phyloP scores from a whole-genome alignment of 148 eudicot genomes.

The Linanthus parryae region DNA sequence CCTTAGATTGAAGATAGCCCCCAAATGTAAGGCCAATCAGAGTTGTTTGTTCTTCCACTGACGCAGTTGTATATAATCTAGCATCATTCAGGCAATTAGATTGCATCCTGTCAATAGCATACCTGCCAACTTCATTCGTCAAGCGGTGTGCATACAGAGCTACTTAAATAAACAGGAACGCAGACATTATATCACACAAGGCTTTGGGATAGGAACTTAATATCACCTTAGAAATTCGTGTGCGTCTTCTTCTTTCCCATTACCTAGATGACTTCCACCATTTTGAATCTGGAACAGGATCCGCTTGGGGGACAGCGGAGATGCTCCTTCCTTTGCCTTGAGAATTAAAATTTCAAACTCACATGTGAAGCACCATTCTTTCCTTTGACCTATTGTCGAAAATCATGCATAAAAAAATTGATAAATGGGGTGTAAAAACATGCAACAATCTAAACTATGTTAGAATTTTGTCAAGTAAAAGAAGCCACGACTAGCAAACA shows the following conservation, averaged over 20 bases:
- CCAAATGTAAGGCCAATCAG: constrained; percentile 85
- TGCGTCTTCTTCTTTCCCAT: constrained; percentile 88
- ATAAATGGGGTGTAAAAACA: background rate
- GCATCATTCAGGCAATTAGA: constrained; percentile 62
- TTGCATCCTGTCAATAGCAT: constrained; percentile 72
- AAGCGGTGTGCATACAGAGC: background rate
- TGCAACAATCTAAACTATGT: background rate
- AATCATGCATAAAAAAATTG: constrained; percentile 3
- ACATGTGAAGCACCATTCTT: constrained; percentile 84
- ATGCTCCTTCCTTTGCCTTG: constrained; percentile 44
- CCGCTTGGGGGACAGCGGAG: constrained; percentile 52
- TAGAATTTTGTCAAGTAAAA: background rate
- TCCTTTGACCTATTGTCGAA: constrained; percentile 43
- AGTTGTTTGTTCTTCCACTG: constrained; percentile 63
- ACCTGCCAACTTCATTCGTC: constrained; percentile 33
- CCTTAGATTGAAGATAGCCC: constrained; percentile 83
- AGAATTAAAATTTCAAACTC: constrained; percentile 60
- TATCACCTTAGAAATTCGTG: constrained; percentile 82
- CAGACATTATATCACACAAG: background rate
- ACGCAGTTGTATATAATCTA: constrained; percentile 31
- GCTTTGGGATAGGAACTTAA: background rate
- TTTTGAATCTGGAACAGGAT: constrained; percentile 62
- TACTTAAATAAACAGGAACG: constrained; percentile 1
- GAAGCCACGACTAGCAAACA: constrained; percentile 18
- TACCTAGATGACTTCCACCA: constrained; percentile 58